phyloP scores from a whole-genome alignment of 2,329 filamentous ascomycete genomes.

The Triangularia setosa region DNA sequence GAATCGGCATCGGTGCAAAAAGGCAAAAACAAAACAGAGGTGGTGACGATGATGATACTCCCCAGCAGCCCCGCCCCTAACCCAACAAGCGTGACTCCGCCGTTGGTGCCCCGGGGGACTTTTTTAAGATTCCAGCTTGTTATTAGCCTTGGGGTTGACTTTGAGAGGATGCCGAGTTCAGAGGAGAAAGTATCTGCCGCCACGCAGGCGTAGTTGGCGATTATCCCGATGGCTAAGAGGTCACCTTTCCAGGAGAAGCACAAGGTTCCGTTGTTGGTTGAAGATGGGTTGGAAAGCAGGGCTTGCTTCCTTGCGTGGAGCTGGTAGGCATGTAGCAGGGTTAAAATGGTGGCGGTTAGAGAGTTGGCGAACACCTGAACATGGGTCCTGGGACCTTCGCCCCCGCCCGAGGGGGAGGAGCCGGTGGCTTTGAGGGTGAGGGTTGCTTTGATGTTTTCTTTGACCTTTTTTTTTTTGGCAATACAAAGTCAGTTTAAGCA shows the following conservation, averaged over 20 bases:
- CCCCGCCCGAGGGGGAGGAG: constrained; percentile 51
- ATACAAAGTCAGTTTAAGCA: constrained; percentile 22
- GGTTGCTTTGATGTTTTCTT: constrained; percentile 77
- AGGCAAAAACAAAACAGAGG: constrained; percentile 64
- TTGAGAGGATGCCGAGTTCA: constrained; percentile 87
- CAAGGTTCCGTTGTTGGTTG: constrained; percentile 35
- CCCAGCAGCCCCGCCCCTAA: constrained; percentile 70
- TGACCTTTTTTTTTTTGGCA: too few relatives aligned
- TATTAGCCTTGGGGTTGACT: constrained; percentile 73
- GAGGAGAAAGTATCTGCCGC: constrained; percentile 92
- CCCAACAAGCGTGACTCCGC: constrained; percentile 76
- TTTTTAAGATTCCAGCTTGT: constrained; percentile 71
- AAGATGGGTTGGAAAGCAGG: constrained; percentile 32
- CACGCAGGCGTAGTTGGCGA: constrained; percentile 85
- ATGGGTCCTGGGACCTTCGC: constrained; percentile 79
- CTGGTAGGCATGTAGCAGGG: constrained; percentile 58
- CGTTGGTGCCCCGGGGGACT: constrained; percentile 90
- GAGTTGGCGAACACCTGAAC: constrained; percentile 91
- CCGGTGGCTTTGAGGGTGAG: constrained; percentile 77
- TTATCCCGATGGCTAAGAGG: constrained; percentile 60
- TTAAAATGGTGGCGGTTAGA: constrained; percentile 65
- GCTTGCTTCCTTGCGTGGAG: constrained; percentile 45
- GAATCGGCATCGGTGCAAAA: constrained; percentile 53
- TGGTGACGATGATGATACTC: constrained; percentile 64
- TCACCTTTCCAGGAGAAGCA: constrained; percentile 62